Conservation (phyloP, 2,329 filamentous ascomycete species). For the Fusarium globosum region DNA sequence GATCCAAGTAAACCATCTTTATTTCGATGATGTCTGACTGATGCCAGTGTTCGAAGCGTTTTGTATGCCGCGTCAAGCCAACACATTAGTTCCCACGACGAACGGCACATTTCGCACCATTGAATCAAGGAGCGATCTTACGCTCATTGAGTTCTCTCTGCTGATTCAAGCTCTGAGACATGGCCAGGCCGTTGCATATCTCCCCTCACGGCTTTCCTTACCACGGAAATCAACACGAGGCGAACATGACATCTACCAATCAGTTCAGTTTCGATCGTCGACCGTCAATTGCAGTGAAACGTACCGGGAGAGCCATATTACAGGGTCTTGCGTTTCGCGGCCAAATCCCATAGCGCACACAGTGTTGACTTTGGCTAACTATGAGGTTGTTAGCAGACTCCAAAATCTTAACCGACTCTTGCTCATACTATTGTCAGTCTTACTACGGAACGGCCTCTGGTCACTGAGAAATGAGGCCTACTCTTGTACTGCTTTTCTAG, state of each 20-base stretch:
- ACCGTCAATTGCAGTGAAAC: neutral
- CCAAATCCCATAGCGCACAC: neutral
- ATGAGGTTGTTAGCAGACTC: neutral
- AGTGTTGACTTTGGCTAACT: neutral
- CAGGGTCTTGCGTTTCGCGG: neutral
- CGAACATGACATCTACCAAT: neutral
- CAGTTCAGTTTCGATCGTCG: neutral
- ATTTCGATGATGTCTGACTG: neutral
- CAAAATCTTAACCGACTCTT: neutral
- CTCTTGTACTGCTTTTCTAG: neutral
- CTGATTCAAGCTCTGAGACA: neutral
- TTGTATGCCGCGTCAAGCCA: neutral
- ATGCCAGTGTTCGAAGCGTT: neutral
- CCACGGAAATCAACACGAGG: neutral
- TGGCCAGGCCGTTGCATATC: neutral
- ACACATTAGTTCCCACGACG: rapidly evolving
- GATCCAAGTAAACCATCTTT: neutral
- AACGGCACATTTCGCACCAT: neutral
- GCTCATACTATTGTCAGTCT: neutral
- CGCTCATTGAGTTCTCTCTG: too few species aligned
- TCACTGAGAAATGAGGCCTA: neutral
- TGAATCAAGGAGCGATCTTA: neutral
- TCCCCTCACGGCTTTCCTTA: neutral
- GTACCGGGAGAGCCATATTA: neutral
- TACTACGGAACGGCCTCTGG: neutral